Conservation (phyloP, 768 basidiomycete species). For the Chiua virens region DNA sequence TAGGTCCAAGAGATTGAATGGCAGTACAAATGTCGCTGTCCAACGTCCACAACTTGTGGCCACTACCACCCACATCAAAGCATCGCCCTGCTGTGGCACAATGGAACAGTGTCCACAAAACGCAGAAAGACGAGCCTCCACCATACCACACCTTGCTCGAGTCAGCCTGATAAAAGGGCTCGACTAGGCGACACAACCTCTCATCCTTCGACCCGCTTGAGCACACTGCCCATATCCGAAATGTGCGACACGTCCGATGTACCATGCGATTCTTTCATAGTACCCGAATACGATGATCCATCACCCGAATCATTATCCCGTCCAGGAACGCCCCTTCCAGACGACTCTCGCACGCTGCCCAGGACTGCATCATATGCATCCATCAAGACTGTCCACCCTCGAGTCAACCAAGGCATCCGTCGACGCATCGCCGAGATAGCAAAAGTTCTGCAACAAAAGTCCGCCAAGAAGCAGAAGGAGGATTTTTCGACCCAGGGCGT, state of each 20-base stretch:
- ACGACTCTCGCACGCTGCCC: conserved; percentile 6
- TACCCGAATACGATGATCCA: background rate
- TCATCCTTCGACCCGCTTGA: background rate
- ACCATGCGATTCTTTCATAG: background rate
- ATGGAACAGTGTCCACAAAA: too few relatives aligned
- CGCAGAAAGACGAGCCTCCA: too few relatives aligned
- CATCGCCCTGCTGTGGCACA: too few relatives aligned
- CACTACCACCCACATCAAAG: conserved; percentile 2
- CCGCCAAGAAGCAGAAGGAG: conserved; percentile 4
- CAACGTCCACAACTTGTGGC: too few relatives aligned
- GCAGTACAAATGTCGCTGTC: too few relatives aligned
- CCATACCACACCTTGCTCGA: background rate
- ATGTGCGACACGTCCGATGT: conserved; percentile 1
- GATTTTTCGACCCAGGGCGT: background rate
- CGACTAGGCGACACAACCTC: too few relatives aligned
- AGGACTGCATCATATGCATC: conserved; percentile 21
- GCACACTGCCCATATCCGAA: background rate
- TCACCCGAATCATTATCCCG: background rate
- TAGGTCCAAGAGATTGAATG: too few relatives aligned
- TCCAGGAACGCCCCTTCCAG: conserved; percentile 2
- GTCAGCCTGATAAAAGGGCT: background rate
- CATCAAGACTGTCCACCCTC: conserved; percentile 13
- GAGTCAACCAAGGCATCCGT: conserved; percentile 8
- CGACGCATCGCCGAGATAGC: conserved; percentile 14
- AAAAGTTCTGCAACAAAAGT: conserved; percentile 1